Evolutionary conservation across 2,329 filamentous ascomycete species (phyloP).

Genomic region (Orbilia javanica): DNA sequence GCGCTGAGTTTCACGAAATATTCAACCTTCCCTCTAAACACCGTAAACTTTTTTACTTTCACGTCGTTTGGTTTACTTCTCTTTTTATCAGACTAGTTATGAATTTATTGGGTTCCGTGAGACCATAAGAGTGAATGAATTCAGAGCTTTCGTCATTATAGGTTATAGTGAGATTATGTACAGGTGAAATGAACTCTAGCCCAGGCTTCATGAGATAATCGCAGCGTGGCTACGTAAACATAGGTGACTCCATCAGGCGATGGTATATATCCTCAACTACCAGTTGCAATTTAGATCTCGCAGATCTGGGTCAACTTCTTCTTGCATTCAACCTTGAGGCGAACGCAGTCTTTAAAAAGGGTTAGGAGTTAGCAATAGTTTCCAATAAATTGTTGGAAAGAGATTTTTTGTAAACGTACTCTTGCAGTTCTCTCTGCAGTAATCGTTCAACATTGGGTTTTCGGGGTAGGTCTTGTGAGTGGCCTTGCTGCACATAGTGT

Average conservation of each 20-base stretch:
- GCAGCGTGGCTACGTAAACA: background rate
- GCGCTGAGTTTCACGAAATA: constrained; percentile 7
- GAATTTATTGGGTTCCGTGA: no score
- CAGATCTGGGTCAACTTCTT: background rate
- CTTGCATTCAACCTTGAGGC: constrained; percentile 2
- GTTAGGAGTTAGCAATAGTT: background rate
- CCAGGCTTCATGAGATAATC: background rate
- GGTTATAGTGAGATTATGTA: constrained; percentile 7
- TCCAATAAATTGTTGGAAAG: background rate
- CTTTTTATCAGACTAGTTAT: no score
- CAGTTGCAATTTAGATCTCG: constrained; percentile 4
- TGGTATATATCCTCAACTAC: background rate
- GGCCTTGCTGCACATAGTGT: background rate
- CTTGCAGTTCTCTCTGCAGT: constrained; percentile 6
- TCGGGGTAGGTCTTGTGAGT: background rate
- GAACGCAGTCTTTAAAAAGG: constrained; percentile 9
- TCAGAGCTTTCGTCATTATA: background rate
- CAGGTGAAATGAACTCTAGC: background rate
- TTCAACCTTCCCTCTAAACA: background rate
- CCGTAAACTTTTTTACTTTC: background rate
- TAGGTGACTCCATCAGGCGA: background rate
- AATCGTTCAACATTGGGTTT: constrained; percentile 13
- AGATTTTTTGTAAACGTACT: constrained; percentile 5
- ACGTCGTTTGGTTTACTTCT: no score
- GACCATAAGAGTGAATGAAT: background rate